Evolutionary conservation across 306 rosid species (phyloP), one percentile per base, ranked within the genome.

Genomic region (Glycine latifolia): DNA sequence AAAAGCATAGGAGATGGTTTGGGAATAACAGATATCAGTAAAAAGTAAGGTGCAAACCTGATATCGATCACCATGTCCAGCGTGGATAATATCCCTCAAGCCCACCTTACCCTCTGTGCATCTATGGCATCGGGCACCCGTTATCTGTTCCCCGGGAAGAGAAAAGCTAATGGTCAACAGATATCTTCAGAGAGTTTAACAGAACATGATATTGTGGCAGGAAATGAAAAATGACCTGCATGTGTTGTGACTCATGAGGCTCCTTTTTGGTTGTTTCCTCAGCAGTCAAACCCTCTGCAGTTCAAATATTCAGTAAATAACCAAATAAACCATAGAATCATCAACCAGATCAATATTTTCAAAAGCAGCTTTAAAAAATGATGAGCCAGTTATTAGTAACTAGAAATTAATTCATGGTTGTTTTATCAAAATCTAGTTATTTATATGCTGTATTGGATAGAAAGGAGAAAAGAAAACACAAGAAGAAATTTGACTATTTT

Each of bases 21-120:
- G 52, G 46, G 46, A 53, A 73, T 35, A 58, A 52, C 37, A 56
- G 72, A 26, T 67, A 35, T 39, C 35, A 67, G 71, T 50, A 17
- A 50, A 46, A 39, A 2, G 13, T 33, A 41, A 44, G 76, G 58
- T n/a, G 76, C 52, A 65, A 84, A 93, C 99, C 98, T 89, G 87
- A 46, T 94, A 96, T 59, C 99, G 93, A 69, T 90, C 97, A 15
- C 86, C 89, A 41, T 86, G 97, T 84, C 99, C 99, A 47, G 95
- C 96, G 67, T 89, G 94, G 65, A 94, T 96, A 60, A 94, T 92
- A 67, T 96, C 98, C 83, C 86, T 88, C 56, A 95, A 85, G 33
- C 95, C 95, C 61, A 91, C 98, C 80, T 89, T 93, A 59, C 62
- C 61, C 84, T 89, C 97, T 3, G 59, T 41, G 85, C 98, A 93